Evolutionary conservation across 2,329 filamentous ascomycete species (phyloP).

Genomic region (Claviceps sorghi): DNA sequence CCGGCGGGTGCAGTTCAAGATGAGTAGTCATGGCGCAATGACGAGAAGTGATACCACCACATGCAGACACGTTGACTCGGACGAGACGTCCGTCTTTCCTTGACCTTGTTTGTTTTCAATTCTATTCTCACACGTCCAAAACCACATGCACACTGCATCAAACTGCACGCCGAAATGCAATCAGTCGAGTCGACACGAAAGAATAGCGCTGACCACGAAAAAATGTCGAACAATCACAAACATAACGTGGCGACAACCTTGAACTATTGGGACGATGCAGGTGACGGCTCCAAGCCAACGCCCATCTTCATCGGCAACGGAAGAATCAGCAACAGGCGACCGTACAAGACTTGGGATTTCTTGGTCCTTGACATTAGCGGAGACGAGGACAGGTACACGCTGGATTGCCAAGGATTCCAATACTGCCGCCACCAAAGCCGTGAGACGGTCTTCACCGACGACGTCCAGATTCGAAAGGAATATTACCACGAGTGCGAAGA

Average conservation of each 20-base stretch:
- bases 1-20: too few species aligned
- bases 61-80: not conserved
- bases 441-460: constrained; percentile 29
- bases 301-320: constrained; percentile 19
- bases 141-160: not conserved
- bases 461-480: constrained; percentile 40
- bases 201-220: not conserved
- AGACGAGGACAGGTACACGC: constrained; percentile 23
- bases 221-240: not conserved
- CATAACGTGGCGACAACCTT: constrained; percentile 21
- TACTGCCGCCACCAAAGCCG: constrained; percentile 17
- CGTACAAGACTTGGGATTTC: constrained; percentile 26
- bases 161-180: not conserved
- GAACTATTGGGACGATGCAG: constrained; percentile 26
- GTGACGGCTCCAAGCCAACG: constrained; percentile 26
- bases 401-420: constrained; percentile 29
- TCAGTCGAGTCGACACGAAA: not conserved
- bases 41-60: not conserved
- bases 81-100: too few species aligned
- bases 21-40: not conserved
- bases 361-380: constrained; percentile 26
- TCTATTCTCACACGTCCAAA: too few species aligned
- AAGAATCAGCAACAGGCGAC: constrained; percentile 16
- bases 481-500: constrained; percentile 63
- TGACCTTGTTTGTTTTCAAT: not conserved